Percentiles rank a stretch among this genome's conserved stretches.
phyloP scores from a whole-genome alignment of 108 stramenopile genomes.

The Epithemia pelagica region DNA sequence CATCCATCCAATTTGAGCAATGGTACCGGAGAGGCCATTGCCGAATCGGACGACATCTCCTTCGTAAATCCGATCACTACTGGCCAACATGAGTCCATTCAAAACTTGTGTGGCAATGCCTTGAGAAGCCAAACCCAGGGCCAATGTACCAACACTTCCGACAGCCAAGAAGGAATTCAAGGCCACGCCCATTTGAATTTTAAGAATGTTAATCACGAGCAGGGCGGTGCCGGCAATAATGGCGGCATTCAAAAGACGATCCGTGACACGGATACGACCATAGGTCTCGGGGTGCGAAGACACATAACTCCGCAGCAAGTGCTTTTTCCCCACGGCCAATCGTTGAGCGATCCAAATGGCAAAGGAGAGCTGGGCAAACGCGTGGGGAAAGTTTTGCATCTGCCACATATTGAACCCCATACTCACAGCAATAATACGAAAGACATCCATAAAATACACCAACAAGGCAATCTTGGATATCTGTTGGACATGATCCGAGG shows the following conservation, averaged over 20 bases:
- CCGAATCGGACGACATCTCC: slow-evolving; percentile 50
- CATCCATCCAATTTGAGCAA: slow-evolving; percentile 21
- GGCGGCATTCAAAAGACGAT: slow-evolving; percentile 44
- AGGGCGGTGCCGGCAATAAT: slow-evolving; percentile 24
- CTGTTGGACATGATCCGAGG: slow-evolving; percentile 8
- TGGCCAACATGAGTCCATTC: slow-evolving; percentile 45
- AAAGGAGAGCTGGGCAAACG: slow-evolving; percentile 44
- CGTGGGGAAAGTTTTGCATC: slow-evolving; percentile 6
- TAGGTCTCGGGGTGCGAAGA: slow-evolving; percentile 4
- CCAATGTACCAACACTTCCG: slow-evolving; percentile 24
- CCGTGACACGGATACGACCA: slow-evolving; percentile 24
- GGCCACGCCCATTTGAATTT: slow-evolving; percentile 50
- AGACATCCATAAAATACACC: slow-evolving; percentile 30
- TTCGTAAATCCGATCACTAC: slow-evolving; percentile 50
- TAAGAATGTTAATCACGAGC: slow-evolving; percentile 37
- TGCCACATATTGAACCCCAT: slow-evolving; percentile 20
- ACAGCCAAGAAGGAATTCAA: slow-evolving; percentile 28
- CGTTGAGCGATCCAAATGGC: slow-evolving; percentile 39
- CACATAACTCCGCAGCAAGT: slow-evolving; percentile 20
- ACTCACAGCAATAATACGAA: slow-evolving; percentile 18
- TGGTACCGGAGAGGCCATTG: slow-evolving; percentile 9
- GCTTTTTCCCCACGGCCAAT: slow-evolving; percentile 29
- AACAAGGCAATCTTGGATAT: slow-evolving; percentile 23
- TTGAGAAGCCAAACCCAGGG: slow-evolving; percentile 50
- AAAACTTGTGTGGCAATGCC: slow-evolving; percentile 49